phyloP scores from a whole-genome alignment of 2,329 filamentous ascomycete species.

The Dendrostoma leiphaemia region DNA sequence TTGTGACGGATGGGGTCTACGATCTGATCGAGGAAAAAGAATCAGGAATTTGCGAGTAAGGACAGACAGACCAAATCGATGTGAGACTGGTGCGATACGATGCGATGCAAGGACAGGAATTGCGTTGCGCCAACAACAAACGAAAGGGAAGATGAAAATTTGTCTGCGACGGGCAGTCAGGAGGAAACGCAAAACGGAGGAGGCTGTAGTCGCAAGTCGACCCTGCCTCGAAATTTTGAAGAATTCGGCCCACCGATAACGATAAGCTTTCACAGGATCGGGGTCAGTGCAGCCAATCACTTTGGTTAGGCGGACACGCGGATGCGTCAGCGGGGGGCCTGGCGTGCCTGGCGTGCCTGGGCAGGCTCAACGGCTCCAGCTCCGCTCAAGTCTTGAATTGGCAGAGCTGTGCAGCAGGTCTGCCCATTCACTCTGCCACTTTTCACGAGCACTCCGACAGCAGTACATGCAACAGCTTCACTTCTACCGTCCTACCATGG shows the following conservation, averaged over 20 bases:
- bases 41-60: neutral
- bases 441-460: neutral
- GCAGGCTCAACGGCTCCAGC: no score
- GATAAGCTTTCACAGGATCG: neutral
- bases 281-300: neutral
- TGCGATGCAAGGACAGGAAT: neutral
- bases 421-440: neutral
- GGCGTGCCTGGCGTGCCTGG: neutral
- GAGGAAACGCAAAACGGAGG: neutral
- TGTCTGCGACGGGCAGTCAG: neutral
- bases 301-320: neutral
- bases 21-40: neutral
- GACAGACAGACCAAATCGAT: neutral
- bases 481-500: neutral
- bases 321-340: no score
- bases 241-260: constrained; percentile 18
- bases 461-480: neutral
- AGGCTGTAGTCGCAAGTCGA: neutral
- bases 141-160: constrained; percentile 2
- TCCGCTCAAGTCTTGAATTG: no score
- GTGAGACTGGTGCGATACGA: no score
- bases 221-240: constrained; percentile 18
- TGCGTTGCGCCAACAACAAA: constrained; percentile 1
- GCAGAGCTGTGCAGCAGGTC: neutral
- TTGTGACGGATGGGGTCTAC: constrained; percentile 30